These are phyloP conservation scores for Penicillium sp. DNA, from an alignment of 2,329 filamentous ascomycete genomes.

Conservation along the genomic window DNA sequence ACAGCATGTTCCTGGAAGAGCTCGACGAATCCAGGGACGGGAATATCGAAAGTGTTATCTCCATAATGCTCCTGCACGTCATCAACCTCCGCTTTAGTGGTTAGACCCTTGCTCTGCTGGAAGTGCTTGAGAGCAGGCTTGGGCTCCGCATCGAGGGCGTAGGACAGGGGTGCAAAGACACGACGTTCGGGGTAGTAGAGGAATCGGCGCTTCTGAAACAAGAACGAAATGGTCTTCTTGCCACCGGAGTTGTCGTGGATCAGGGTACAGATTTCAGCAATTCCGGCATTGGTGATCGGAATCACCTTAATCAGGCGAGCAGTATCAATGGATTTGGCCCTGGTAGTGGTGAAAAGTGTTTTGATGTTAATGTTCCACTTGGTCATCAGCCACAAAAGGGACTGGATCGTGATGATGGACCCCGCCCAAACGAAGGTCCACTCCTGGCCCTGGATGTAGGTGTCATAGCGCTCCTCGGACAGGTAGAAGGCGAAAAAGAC, in stretches of 20 bases:
- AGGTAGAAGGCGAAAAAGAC: conserved; percentile 87
- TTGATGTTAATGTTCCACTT: conserved; percentile 94
- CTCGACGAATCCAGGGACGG: conserved; percentile 91
- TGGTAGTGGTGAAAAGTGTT: conserved; percentile 75
- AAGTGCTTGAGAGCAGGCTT: conserved; percentile 76
- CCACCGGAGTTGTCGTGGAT: conserved; percentile 72
- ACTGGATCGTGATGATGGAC: conserved; percentile 82
- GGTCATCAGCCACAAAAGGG: conserved; percentile 89
- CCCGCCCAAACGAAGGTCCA: conserved; percentile 97
- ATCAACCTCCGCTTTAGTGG: conserved; percentile 71
- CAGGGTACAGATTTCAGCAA: conserved; percentile 82
- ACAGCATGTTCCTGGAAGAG: conserved; percentile 98
- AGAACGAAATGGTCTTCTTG: conserved; percentile 77
- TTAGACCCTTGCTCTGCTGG: conserved; percentile 76
- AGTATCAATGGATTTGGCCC: conserved; percentile 66
- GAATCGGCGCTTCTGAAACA: conserved; percentile 98
- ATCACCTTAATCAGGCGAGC: conserved; percentile 90
- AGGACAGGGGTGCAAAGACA: conserved; percentile 78
- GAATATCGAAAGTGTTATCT: conserved; percentile 94
- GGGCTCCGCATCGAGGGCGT: conserved; percentile 80
- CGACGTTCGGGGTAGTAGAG: conserved; percentile 71
- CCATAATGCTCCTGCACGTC: conserved; percentile 90
- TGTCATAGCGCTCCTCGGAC: conserved; percentile 78
- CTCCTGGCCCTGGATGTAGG: conserved; percentile 88
- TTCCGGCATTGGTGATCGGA: conserved; percentile 83